A percentile compares a stretch with the other conserved stretches of the same genome.
These are phyloP conservation scores for Backusella psychrophila DNA, from an alignment of 192 early-diverging fungal species.

Conservation along the genomic window DNA sequence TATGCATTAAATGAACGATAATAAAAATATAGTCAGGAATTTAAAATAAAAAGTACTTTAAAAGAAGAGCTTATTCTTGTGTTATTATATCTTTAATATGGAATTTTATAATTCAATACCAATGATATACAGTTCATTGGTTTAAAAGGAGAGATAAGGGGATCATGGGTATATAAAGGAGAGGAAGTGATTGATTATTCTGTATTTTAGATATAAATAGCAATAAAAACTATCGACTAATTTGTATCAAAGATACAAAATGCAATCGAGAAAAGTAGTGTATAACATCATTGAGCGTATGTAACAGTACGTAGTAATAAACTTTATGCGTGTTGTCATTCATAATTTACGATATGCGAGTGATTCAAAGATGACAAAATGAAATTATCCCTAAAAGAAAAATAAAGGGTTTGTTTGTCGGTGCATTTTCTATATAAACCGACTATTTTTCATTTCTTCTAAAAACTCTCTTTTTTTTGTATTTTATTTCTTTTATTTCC, in stretches of 20 bases:
- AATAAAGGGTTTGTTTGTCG: neutral
- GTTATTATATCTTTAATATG: neutral
- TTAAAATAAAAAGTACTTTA: neutral
- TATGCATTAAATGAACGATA: neutral
- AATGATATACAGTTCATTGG: neutral
- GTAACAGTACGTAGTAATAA: neutral
- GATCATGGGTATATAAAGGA: neutral
- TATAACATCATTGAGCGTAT: neutral
- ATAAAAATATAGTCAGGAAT: neutral
- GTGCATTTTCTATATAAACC: neutral
- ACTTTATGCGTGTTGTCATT: slow-evolving; percentile 1
- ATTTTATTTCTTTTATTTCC: neutral
- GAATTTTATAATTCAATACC: neutral
- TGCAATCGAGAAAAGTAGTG: neutral
- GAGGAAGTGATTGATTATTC: neutral
- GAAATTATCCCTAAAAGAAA: neutral
- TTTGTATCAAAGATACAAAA: neutral
- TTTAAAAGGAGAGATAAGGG: neutral
- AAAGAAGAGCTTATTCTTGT: too few relatives aligned
- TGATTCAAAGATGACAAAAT: slow-evolving; percentile 4
- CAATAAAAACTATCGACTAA: neutral
- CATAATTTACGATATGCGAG: neutral
- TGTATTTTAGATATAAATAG: neutral
- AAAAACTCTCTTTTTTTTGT: neutral
- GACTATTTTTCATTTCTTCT: neutral